Evolutionary conservation across 768 basidiomycete genomes (phyloP).

Genomic region (Crepidotus variabilis): DNA sequence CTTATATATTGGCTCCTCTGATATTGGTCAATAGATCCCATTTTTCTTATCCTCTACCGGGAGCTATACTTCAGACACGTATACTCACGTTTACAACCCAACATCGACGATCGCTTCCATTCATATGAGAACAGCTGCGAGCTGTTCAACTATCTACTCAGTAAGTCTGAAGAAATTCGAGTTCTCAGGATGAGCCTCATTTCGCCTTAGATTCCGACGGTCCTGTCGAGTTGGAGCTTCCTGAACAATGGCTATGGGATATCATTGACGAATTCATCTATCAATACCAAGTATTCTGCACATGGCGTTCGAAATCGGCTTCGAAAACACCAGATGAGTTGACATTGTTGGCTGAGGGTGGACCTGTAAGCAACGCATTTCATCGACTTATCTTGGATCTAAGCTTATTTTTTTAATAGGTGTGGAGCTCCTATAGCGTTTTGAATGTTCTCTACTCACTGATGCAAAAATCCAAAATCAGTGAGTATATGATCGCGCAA

Average conservation of each 20-base stretch:
- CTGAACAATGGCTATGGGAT: constrained; percentile 98
- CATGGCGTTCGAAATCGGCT: constrained; percentile 84
- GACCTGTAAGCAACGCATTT: constrained; percentile 43
- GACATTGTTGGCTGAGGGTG: constrained; percentile 71
- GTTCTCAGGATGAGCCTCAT: neutral
- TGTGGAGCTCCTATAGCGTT: constrained; percentile 98
- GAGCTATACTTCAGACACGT: constrained; percentile 95
- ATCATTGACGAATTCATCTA: constrained; percentile 98
- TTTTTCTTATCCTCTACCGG: constrained; percentile 95
- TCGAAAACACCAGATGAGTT: constrained; percentile 90
- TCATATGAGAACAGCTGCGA: constrained; percentile 98
- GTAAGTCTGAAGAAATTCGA: constrained; percentile 38
- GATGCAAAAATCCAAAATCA: constrained; percentile 95
- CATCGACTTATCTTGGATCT: neutral
- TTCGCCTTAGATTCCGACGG: constrained; percentile 79
- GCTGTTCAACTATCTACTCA: constrained; percentile 95
- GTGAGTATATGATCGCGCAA: constrained; percentile 85
- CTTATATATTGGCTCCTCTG: neutral
- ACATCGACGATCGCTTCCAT: constrained; percentile 97
- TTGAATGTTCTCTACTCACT: constrained; percentile 97
- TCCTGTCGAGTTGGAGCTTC: constrained; percentile 89
- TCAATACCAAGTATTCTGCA: constrained; percentile 95
- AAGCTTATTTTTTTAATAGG: constrained; percentile 34
- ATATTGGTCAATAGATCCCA: constrained; percentile 51
- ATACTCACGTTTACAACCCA: constrained; percentile 91